Conservation (phyloP, 2,329 filamentous ascomycete species). For the Coleophoma cylindrospora region DNA sequence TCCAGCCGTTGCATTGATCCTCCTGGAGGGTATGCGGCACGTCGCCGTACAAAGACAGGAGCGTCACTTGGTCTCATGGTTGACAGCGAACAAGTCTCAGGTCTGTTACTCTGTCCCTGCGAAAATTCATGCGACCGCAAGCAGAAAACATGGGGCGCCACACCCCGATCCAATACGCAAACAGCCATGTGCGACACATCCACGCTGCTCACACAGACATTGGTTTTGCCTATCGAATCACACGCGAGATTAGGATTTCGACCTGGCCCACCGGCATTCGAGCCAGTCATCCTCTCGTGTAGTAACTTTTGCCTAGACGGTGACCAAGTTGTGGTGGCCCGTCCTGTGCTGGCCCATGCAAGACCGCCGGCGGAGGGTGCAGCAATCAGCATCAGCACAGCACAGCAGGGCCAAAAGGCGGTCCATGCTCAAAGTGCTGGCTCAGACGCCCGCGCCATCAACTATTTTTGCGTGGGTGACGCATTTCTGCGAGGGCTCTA, state of each 20-base stretch:
- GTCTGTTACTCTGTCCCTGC: conserved; percentile 12
- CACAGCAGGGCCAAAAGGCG: not conserved
- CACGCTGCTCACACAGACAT: conserved; percentile 8
- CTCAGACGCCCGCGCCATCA: not conserved
- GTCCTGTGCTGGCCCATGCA: not conserved
- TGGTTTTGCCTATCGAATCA: conserved; percentile 3
- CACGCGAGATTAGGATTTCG: not conserved
- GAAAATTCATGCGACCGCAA: conserved; percentile 14
- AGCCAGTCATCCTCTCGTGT: not conserved
- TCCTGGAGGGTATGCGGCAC: conserved; percentile 11
- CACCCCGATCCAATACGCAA: conserved; percentile 9
- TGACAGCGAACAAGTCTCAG: conserved; percentile 12
- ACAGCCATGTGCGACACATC: conserved; percentile 10
- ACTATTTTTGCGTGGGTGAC: conserved; percentile 10
- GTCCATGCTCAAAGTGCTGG: not conserved
- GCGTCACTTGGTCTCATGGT: conserved; percentile 17
- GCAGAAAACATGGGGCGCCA: conserved; percentile 11
- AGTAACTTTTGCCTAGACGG: not conserved
- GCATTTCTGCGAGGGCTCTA: not conserved
- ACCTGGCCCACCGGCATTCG: not conserved
- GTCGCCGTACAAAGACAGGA: conserved; percentile 7
- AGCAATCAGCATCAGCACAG: not conserved
- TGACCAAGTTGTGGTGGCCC: not conserved
- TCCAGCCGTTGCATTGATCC: conserved; percentile 16
- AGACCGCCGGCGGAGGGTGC: not conserved